Evolutionary conservation across 176 grass and related monocot species (phyloP).

Genomic region (Luzula sylvatica): DNA sequence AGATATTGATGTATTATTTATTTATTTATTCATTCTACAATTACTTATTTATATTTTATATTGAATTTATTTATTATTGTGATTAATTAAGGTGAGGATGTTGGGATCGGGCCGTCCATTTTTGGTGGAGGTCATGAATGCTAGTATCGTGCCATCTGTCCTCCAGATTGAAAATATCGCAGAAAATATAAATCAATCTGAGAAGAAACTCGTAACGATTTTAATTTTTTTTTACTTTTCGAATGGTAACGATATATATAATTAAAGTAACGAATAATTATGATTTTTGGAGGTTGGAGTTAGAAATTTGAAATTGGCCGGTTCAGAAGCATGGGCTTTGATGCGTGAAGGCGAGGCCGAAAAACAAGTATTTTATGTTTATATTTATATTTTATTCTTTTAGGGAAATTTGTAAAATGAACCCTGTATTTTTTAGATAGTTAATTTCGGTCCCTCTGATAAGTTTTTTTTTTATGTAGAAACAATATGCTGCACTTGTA

Average conservation of each 20-base stretch:
- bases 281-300: conserved; percentile 45
- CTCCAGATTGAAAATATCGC: conserved; percentile 58
- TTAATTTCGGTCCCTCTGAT: no score
- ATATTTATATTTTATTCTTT: background rate
- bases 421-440: no score
- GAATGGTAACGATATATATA: no score
- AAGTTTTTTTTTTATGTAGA: conserved; percentile 25
- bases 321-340: conserved; percentile 69
- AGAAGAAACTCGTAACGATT: conserved; percentile 70
- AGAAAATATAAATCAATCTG: conserved; percentile 62
- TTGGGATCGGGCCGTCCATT: conserved; percentile 95
- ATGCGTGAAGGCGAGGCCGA: conserved; percentile 98
- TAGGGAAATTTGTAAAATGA: no score
- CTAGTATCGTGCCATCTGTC: conserved; percentile 47
- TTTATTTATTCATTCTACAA: background rate
- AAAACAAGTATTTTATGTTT: conserved; percentile 52
- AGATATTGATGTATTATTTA: conserved; percentile 83
- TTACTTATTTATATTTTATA: conserved; percentile 4
- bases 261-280: background rate
- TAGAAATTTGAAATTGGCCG: conserved; percentile 69
- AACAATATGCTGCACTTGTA: conserved; percentile 88
- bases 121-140: conserved; percentile 73
- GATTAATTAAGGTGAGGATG: conserved; percentile 66
- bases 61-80: conserved; percentile 16
- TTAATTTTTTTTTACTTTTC: background rate